Conservation (phyloP, 2,329 filamentous ascomycete genomes). For the Pseudocercospora ulei region DNA sequence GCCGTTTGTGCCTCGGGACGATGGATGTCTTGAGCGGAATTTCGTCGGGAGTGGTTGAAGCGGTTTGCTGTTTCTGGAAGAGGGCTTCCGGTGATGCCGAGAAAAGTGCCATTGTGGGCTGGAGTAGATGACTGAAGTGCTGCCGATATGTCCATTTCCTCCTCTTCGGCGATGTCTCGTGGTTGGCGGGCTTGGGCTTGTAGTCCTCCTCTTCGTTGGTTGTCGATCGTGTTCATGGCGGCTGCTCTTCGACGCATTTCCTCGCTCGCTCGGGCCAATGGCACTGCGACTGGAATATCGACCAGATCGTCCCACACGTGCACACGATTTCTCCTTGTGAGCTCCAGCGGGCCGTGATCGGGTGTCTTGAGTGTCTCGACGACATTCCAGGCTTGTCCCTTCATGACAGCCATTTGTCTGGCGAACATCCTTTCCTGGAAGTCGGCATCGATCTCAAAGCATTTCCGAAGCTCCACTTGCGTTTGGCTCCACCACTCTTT, state of each 20-base stretch:
- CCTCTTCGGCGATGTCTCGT: slow-evolving; percentile 25
- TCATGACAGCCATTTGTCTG: slow-evolving; percentile 97
- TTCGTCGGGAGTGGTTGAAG: slow-evolving; percentile 43
- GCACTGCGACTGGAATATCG: slow-evolving; percentile 87
- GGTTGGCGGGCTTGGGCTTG: neutral
- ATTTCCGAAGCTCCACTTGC: slow-evolving; percentile 68
- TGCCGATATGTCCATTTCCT: slow-evolving; percentile 82
- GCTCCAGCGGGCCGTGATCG: slow-evolving; percentile 86
- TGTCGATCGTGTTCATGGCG: slow-evolving; percentile 20
- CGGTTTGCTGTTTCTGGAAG: slow-evolving; percentile 38
- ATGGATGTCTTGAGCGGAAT: slow-evolving; percentile 37
- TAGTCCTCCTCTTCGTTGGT: slow-evolving; percentile 3
- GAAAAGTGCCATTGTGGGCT: slow-evolving; percentile 52
- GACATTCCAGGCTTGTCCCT: slow-evolving; percentile 98
- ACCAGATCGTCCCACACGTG: slow-evolving; percentile 98
- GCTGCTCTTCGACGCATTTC: slow-evolving; percentile 60
- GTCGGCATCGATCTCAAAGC: slow-evolving; percentile 86
- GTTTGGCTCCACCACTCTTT: slow-evolving; percentile 97
- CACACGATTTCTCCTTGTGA: slow-evolving; percentile 80
- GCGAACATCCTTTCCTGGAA: slow-evolving; percentile 99
- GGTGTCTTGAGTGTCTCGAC: slow-evolving; percentile 89
- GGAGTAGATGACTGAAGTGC: slow-evolving; percentile 51
- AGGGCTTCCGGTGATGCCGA: slow-evolving; percentile 46
- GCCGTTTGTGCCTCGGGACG: slow-evolving; percentile 23
- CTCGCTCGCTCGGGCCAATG: slow-evolving; percentile 72